Evolutionary conservation across 768 basidiomycete genomes (phyloP).

Genomic region (Suillus alpinus): DNA sequence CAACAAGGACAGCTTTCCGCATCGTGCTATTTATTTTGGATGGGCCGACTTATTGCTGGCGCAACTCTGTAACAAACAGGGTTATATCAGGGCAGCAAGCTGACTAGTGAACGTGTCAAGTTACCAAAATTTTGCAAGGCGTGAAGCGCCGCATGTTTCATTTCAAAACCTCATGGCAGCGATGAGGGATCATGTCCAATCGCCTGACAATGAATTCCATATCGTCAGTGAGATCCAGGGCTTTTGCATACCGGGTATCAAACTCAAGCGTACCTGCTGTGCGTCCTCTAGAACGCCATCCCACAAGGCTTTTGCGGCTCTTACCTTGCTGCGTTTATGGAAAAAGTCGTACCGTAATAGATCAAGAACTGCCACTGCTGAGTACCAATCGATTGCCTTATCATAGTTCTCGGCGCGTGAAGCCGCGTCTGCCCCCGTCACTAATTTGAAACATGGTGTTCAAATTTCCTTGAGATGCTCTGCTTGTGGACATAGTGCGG

Average conservation of each 20-base stretch:
- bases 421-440: not conserved
- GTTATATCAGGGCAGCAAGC: not conserved
- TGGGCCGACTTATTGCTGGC: not conserved
- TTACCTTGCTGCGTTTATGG: not conserved
- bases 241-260: not conserved
- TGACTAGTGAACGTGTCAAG: not conserved
- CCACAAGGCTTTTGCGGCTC: not conserved
- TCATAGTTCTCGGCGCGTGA: not conserved
- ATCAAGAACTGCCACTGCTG: not conserved
- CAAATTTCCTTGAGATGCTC: not conserved
- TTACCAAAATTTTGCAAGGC: not conserved
- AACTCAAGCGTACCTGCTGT: not conserved
- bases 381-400: not conserved
- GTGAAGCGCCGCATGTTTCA: not conserved
- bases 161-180: not conserved
- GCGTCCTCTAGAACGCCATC: not conserved
- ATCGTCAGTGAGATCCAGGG: not conserved
- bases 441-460: not conserved
- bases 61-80: not conserved
- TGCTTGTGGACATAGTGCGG: not conserved
- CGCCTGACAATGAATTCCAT: not conserved
- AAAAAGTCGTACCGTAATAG: not conserved
- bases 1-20: not conserved
- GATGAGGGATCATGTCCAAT: not conserved
- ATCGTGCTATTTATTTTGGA: not conserved